These are phyloP conservation scores for Stemphylium lycopersici DNA, from an alignment of 2,329 filamentous ascomycete species.

Conservation along the genomic window DNA sequence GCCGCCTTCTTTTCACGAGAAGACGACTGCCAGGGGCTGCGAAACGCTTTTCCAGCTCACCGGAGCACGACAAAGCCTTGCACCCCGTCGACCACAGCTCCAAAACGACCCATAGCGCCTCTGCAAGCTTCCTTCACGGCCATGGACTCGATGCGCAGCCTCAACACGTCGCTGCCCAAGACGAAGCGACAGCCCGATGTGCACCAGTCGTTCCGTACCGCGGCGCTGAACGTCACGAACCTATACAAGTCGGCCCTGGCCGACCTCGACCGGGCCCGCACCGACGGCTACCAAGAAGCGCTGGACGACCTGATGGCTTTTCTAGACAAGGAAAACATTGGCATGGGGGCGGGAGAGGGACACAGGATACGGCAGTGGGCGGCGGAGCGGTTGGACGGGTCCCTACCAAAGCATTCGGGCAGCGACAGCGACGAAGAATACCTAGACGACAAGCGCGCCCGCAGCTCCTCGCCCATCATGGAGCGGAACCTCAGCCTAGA, in stretches of 20 bases:
- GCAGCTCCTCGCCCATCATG: constrained; percentile 64
- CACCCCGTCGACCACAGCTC: not conserved
- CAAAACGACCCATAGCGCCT: not conserved
- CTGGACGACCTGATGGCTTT: constrained; percentile 87
- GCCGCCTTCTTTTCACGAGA: not conserved
- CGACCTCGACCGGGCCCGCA: constrained; percentile 75
- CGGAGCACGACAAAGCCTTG: constrained; percentile 8
- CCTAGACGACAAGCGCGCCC: constrained; percentile 64
- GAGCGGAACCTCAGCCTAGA: constrained; percentile 57
- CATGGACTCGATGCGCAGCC: constrained; percentile 52
- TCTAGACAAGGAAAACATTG: constrained; percentile 80
- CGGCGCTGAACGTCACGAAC: constrained; percentile 92
- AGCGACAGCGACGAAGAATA: constrained; percentile 73
- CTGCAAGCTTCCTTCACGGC: constrained; percentile 1
- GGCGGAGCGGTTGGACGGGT: constrained; percentile 71
- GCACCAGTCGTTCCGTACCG: constrained; percentile 87
- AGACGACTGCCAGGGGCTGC: not conserved
- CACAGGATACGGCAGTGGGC: constrained; percentile 70
- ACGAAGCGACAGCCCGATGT: constrained; percentile 58
- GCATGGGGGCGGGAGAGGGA: constrained; percentile 78
- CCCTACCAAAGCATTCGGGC: constrained; percentile 59
- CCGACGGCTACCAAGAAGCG: constrained; percentile 91
- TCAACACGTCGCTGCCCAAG: constrained; percentile 49
- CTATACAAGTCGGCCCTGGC: constrained; percentile 90
- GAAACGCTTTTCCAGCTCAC: constrained; percentile 4